These are phyloP conservation scores for Stephanodiscus triporus DNA, from an alignment of 108 stramenopile species.

Conservation along the genomic window DNA sequence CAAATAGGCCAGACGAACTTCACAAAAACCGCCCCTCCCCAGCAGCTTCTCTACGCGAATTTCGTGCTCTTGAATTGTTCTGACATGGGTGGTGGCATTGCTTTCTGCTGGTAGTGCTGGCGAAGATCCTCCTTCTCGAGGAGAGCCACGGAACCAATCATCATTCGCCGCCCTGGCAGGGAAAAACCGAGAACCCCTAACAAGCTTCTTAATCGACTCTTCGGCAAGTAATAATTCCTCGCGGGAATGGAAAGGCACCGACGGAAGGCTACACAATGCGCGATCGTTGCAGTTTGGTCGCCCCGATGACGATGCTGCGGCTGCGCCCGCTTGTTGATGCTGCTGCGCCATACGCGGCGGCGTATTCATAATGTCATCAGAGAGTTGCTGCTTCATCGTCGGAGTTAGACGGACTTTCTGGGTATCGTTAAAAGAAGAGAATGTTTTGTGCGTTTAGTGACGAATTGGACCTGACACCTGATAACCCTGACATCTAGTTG, in stretches of 20 bases:
- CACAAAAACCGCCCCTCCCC: slow-evolving; percentile 65
- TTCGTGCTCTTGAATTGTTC: slow-evolving; percentile 2
- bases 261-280: background rate
- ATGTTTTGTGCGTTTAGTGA: too few relatives aligned
- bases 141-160: slow-evolving; percentile 10
- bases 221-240: slow-evolving; percentile 10
- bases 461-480: too few relatives aligned
- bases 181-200: slow-evolving; percentile 3
- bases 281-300: too few relatives aligned
- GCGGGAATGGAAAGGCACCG: background rate
- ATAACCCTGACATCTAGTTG: too few relatives aligned
- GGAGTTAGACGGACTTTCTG: too few relatives aligned
- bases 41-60: slow-evolving; percentile 37
- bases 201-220: slow-evolving; percentile 11
- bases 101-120: background rate
- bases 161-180: slow-evolving; percentile 1
- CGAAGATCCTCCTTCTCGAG: background rate
- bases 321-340: too few relatives aligned
- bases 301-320: too few relatives aligned
- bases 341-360: too few relatives aligned
- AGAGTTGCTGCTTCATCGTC: too few relatives aligned
- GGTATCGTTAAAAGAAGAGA: too few relatives aligned
- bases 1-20: slow-evolving; percentile 46
- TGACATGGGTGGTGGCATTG: slow-evolving; percentile 5
- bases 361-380: too few relatives aligned